A percentile compares a stretch with the other conserved stretches of the same genome.
These are phyloP conservation scores for Brasilioporus rufonigricans DNA, from an alignment of 768 basidiomycete species.

Conservation along the genomic window DNA sequence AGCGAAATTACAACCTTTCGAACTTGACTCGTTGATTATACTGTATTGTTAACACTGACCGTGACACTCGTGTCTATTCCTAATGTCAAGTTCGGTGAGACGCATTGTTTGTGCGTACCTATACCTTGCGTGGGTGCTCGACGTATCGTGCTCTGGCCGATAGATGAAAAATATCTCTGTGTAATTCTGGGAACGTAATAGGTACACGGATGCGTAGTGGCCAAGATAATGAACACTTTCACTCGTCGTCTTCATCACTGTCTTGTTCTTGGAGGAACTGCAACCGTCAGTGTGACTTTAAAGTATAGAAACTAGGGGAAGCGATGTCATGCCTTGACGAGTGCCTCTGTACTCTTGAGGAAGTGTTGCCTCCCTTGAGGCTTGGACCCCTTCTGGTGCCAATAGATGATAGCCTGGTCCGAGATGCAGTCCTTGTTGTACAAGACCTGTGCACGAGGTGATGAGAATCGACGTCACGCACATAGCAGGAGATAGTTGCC, in stretches of 20 bases:
- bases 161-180: slow-evolving; percentile 9
- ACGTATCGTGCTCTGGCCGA: neutral
- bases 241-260: slow-evolving; percentile 59
- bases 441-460: slow-evolving; percentile 59
- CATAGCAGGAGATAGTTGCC: slow-evolving; percentile 35
- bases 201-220: slow-evolving; percentile 15
- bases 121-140: neutral
- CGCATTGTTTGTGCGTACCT: slow-evolving; percentile 4
- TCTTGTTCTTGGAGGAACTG: slow-evolving; percentile 90
- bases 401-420: slow-evolving; percentile 96
- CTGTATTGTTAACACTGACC: slow-evolving; percentile 1
- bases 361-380: slow-evolving; percentile 95
- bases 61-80: neutral
- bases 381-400: slow-evolving; percentile 96
- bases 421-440: slow-evolving; percentile 96
- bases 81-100: neutral
- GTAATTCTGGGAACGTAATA: slow-evolving; percentile 14
- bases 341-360: slow-evolving; percentile 78
- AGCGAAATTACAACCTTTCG: neutral
- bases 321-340: slow-evolving; percentile 71
- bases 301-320: neutral
- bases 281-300: slow-evolving; percentile 39
- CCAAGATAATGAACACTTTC: neutral
- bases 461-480: slow-evolving; percentile 5
- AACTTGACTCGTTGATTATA: neutral